Evolutionary conservation across 441 rosid species (phyloP), one percentile per base, ranked within the genome.

Genomic region (Erodium chrysanthum): DNA sequence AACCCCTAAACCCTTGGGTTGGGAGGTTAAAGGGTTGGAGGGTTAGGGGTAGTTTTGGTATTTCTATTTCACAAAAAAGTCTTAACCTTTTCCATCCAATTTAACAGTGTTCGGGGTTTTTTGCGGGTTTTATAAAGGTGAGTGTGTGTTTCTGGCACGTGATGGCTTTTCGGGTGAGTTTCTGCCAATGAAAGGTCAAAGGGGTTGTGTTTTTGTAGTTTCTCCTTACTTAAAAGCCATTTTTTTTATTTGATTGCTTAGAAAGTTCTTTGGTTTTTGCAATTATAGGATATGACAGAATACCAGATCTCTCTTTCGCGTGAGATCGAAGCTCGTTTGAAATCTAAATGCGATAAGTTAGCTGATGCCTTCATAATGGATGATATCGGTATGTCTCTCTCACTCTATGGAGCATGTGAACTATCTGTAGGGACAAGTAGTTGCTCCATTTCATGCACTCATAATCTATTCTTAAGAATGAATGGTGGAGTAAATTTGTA

Each of bases 241-340:
- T 11, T 40, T 11, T 40, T 12, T 40, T 0, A 12, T 40, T 40
- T 1, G 48, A 40, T 40, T 40, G 12, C 48, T 40, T 40, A 9
- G 12, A 63, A 8, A 56, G 23, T 54, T 12, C 42, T 29, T 0
- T 68, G 59, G 10, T 22, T 60, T 35, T 66, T 31, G 33, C 46
- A 10, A 12, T 33, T 79, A 74, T 74, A 92, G 96, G 96, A 90
- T 75, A 83, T 81, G 83, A 78, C 88, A 69, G 92, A 92, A 67
- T 88, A 88, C 69, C 98, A 89, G 76, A 85, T 85, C 82, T 83
- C 87, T 68, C 87, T 91, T 78, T 83, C 87, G 54, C 80, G 78
- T 22, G 98, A 93, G 88, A 86, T 93, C 63, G 97, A 93, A 70
- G 74, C 84, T 69, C 87, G 89, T 60, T 62, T 93, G 80, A 89